phyloP scores from a whole-genome alignment of 345 rosid genomes.

The Brassica nigra region DNA sequence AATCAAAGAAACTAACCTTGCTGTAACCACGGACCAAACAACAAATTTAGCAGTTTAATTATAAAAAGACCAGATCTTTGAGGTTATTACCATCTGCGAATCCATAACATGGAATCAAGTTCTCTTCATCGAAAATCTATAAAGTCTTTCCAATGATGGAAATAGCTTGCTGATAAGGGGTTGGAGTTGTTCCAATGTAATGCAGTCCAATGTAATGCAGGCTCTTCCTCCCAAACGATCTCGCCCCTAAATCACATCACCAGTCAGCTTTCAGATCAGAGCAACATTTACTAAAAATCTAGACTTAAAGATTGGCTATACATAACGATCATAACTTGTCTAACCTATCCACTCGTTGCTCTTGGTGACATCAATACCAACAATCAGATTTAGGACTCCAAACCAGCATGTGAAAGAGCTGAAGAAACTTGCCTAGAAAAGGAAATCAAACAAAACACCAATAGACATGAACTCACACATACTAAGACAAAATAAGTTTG shows the following conservation, averaged over 20 bases:
- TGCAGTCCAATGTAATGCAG: conserved; percentile 55
- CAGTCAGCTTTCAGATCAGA: neutral
- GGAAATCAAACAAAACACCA: conserved; percentile 14
- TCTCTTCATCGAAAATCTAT: conserved; percentile 52
- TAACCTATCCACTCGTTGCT: conserved; percentile 97
- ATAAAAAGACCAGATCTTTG: neutral
- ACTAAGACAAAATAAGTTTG: neutral
- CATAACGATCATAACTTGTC: neutral
- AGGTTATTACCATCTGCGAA: conserved; percentile 60
- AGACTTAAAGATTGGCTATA: conserved; percentile 2
- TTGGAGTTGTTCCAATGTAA: conserved; percentile 46
- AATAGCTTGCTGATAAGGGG: conserved; percentile 84
- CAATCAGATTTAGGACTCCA: conserved; percentile 92
- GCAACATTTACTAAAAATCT: neutral
- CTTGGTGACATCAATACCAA: conserved; percentile 66
- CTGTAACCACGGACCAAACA: conserved; percentile 12
- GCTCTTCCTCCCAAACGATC: conserved; percentile 67
- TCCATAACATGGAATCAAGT: conserved; percentile 83
- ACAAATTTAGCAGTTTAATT: neutral
- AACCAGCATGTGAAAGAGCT: conserved; percentile 79
- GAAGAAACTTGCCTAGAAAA: conserved; percentile 59
- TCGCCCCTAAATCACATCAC: conserved; percentile 51
- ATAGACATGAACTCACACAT: conserved; percentile 14
- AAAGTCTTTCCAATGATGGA: neutral
- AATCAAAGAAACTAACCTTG: conserved; percentile 13